A percentile compares a stretch with the other conserved stretches of the same genome.
Conservation (phyloP, 169 alveolate species). For the Perkinsus olseni region DNA sequence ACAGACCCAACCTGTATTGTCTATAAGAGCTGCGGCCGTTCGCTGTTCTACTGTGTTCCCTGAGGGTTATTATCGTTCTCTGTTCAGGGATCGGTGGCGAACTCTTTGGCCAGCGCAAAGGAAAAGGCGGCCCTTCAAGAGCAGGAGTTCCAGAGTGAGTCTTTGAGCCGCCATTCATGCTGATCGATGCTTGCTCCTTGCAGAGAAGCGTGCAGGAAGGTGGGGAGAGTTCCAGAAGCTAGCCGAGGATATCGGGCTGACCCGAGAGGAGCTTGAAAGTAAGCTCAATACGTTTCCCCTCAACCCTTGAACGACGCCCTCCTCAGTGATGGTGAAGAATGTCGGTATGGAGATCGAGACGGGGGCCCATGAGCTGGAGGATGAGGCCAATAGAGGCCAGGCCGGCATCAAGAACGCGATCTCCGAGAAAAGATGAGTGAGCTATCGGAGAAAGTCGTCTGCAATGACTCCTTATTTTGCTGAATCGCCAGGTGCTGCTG, state of each 20-base stretch:
- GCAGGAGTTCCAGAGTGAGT: neutral
- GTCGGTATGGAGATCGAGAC: neutral
- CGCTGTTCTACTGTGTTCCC: too few relatives aligned
- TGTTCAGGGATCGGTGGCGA: neutral
- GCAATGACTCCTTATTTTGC: too few relatives aligned
- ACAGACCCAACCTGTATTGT: too few relatives aligned
- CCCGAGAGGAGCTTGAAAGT: neutral
- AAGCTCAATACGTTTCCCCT: neutral
- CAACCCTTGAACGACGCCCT: neutral
- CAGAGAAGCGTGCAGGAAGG: neutral
- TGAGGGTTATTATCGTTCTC: too few relatives aligned
- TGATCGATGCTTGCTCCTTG: neutral
- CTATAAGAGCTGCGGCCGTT: too few relatives aligned
- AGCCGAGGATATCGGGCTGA: neutral
- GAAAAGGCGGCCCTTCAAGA: neutral
- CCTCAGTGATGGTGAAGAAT: neutral
- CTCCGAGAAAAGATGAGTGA: neutral
- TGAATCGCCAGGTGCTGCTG: neutral
- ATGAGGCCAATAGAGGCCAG: neutral
- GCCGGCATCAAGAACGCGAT: neutral
- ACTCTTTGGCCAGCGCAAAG: neutral
- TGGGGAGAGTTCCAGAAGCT: neutral
- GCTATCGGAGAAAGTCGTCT: too few relatives aligned
- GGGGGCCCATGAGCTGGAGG: neutral
- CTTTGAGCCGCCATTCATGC: neutral